Percentiles rank a stretch among this genome's conserved stretches.
phyloP scores from a whole-genome alignment of 345 rosid species.

The Salix brachista region DNA sequence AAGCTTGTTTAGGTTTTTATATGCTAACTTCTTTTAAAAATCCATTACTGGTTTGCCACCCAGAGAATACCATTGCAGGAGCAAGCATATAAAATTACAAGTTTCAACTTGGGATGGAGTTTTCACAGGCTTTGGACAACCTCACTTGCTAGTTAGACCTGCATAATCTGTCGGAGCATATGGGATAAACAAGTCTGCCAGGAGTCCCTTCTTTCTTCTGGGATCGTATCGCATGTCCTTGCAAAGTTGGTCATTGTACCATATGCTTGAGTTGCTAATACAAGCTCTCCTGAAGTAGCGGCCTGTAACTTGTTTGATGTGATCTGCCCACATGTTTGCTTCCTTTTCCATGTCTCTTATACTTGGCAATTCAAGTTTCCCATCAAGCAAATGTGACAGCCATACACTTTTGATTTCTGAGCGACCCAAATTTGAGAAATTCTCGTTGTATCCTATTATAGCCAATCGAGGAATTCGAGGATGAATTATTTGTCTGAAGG shows the following conservation, averaged over 20 bases:
- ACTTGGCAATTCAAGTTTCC: conserved; percentile 22
- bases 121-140: not conserved
- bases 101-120: not conserved
- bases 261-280: conserved; percentile 16
- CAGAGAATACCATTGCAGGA: not conserved
- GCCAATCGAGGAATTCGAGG: conserved; percentile 36
- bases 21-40: no score
- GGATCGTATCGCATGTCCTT: conserved; percentile 40
- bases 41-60: not conserved
- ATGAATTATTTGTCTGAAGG: conserved; percentile 26
- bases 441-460: conserved; percentile 20
- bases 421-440: conserved; percentile 5
- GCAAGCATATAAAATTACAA: not conserved
- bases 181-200: conserved; percentile 33
- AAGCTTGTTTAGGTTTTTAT: no score
- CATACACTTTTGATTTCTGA: conserved; percentile 27
- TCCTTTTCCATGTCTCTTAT: conserved; percentile 30
- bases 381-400: conserved; percentile 20
- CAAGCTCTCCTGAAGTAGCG: conserved; percentile 23
- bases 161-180: conserved; percentile 38
- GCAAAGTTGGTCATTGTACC: conserved; percentile 39
- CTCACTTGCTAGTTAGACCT: not conserved
- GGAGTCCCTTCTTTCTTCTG: conserved; percentile 34
- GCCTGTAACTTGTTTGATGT: conserved; percentile 16
- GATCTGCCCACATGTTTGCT: conserved; percentile 23